These are phyloP conservation scores for Berberis vulgaris DNA, from an alignment of 164 flowering plant species.

Conservation along the genomic window DNA sequence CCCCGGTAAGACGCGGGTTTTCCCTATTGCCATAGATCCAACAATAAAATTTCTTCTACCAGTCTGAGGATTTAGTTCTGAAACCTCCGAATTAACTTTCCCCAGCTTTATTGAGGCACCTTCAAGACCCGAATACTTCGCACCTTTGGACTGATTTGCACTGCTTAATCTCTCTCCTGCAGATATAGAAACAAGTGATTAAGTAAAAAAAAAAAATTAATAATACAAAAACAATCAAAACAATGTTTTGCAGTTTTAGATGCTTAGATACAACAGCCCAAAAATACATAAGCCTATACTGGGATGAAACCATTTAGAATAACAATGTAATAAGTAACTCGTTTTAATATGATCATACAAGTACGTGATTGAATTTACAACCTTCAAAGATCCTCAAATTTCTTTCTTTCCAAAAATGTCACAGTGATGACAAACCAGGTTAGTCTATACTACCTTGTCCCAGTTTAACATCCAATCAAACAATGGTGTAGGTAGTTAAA, in stretches of 20 bases:
- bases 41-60: slow-evolving; percentile 21
- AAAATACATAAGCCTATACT: no score
- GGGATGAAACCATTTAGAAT: no score
- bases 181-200: neutral
- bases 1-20: slow-evolving; percentile 19
- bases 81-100: slow-evolving; percentile 32
- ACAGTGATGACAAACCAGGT: no score
- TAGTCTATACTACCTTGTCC: no score
- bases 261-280: no score
- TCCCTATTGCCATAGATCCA: slow-evolving; percentile 23
- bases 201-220: neutral
- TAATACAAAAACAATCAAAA: neutral
- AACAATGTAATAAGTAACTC: no score
- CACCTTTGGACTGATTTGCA: slow-evolving; percentile 22
- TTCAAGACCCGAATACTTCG: slow-evolving; percentile 33
- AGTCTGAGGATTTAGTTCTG: slow-evolving; percentile 27
- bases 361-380: neutral
- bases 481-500: no score
- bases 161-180: slow-evolving; percentile 35
- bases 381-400: neutral
- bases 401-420: no score
- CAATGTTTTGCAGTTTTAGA: no score
- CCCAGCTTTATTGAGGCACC: slow-evolving; percentile 44
- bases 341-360: no score
- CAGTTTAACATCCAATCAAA: no score